A percentile compares a stretch with the other conserved stretches of the same genome.
These are phyloP conservation scores for Durotheca rogersii DNA, from an alignment of 495 filamentous ascomycete genomes.

Conservation along the genomic window DNA sequence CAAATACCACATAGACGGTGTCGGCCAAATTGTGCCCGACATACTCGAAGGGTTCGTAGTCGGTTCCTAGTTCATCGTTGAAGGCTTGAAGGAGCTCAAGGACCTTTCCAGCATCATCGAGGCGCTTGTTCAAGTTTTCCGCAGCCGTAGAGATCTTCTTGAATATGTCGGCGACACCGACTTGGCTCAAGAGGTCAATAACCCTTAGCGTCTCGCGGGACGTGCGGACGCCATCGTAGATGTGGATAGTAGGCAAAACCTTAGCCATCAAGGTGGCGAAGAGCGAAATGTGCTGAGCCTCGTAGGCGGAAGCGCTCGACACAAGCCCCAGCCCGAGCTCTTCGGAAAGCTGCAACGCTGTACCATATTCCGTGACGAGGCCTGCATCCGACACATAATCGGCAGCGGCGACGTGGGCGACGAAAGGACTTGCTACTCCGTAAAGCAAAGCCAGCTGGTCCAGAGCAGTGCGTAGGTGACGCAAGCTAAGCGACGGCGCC, in stretches of 20 bases:
- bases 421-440: conserved; percentile 84
- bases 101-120: conserved; percentile 71
- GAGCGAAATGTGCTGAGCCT: conserved; percentile 93
- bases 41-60: conserved; percentile 92
- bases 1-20: conserved; percentile 85
- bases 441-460: conserved; percentile 91
- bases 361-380: conserved; percentile 84
- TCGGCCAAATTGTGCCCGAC: conserved; percentile 76
- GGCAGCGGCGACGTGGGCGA: conserved; percentile 89
- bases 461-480: conserved; percentile 75
- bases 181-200: conserved; percentile 77
- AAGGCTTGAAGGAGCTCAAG: conserved; percentile 73
- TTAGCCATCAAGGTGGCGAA: conserved; percentile 81
- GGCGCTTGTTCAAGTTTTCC: conserved; percentile 65
- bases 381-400: conserved; percentile 73
- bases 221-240: conserved; percentile 87
- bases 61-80: conserved; percentile 90
- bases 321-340: conserved; percentile 87
- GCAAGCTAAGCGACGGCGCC: conserved; percentile 77
- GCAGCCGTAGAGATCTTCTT: conserved; percentile 61
- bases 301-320: conserved; percentile 79
- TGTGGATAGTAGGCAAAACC: conserved; percentile 80
- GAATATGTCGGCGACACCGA: conserved; percentile 69
- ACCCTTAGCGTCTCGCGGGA: conserved; percentile 83
- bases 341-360: conserved; percentile 78